Evolutionary conservation across 306 rosid species (phyloP).

Genomic region (Pueraria montana): DNA sequence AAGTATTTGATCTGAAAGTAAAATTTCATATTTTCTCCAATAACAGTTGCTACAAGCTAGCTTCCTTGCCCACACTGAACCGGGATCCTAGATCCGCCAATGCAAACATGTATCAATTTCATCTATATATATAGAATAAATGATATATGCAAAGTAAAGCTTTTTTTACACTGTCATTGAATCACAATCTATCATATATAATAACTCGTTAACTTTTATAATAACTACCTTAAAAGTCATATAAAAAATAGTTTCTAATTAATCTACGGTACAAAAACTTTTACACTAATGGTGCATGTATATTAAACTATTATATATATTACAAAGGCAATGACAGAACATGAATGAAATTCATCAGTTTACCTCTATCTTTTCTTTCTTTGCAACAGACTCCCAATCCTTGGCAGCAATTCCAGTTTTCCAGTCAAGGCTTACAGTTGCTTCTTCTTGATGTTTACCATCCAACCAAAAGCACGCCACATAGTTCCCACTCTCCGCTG

Average conservation of each 20-base stretch:
- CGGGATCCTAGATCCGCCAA: no score
- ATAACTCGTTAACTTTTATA: not conserved
- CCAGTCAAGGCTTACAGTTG: slow-evolving; percentile 59
- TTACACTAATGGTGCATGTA: not conserved
- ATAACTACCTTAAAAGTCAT: not conserved
- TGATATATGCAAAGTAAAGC: not conserved
- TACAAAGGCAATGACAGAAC: not conserved
- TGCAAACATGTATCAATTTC: not conserved
- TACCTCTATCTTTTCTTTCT: slow-evolving; percentile 64
- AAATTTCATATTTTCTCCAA: no score
- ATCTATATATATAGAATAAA: not conserved
- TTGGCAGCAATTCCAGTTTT: slow-evolving; percentile 58
- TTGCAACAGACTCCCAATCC: slow-evolving; percentile 70
- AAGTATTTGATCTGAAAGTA: no score
- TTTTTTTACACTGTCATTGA: not conserved
- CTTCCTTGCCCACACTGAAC: no score
- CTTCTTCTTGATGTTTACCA: slow-evolving; percentile 44
- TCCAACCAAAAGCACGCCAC: slow-evolving; percentile 61
- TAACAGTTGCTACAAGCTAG: no score
- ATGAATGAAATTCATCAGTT: not conserved
- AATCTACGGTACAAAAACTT: no score
- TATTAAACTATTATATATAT: not conserved
- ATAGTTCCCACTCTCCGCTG: slow-evolving; percentile 59
- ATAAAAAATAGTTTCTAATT: not conserved
- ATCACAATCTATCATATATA: not conserved